phyloP scores from a whole-genome alignment of 129 eudicot species.

The Tagetes erecta region DNA sequence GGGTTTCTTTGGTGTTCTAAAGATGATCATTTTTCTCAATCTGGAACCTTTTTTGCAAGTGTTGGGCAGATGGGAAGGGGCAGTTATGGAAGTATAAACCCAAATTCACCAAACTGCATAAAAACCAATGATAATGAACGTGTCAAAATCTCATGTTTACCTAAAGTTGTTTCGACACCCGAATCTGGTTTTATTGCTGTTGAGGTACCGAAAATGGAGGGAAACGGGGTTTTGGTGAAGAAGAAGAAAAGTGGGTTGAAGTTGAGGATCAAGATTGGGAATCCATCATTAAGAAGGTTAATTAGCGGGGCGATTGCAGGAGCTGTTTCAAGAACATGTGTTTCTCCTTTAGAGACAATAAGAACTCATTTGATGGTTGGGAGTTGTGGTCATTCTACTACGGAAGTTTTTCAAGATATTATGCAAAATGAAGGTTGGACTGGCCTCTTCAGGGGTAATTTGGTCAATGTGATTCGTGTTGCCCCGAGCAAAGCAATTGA shows the following conservation, averaged over 20 bases:
- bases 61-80: slow-evolving; percentile 63
- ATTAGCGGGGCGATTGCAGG: slow-evolving; percentile 87
- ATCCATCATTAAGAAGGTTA: slow-evolving; percentile 74
- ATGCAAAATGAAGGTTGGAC: slow-evolving; percentile 86
- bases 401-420: slow-evolving; percentile 72
- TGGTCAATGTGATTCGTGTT: slow-evolving; percentile 85
- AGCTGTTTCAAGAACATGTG: slow-evolving; percentile 80
- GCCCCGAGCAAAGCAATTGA: slow-evolving; percentile 92
- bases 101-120: neutral
- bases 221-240: slow-evolving; percentile 30
- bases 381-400: slow-evolving; percentile 62
- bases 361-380: slow-evolving; percentile 96
- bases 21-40: slow-evolving; percentile 42
- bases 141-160: slow-evolving; percentile 44
- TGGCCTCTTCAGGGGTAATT: slow-evolving; percentile 80
- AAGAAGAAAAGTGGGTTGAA: slow-evolving; percentile 54
- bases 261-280: slow-evolving; percentile 59
- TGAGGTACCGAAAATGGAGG: slow-evolving; percentile 41
- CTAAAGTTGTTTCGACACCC: slow-evolving; percentile 48
- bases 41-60: slow-evolving; percentile 66
- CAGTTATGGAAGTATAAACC: slow-evolving; percentile 27
- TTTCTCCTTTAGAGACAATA: slow-evolving; percentile 85
- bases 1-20: slow-evolving; percentile 70
- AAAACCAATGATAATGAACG: slow-evolving; percentile 48
- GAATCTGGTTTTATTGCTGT: slow-evolving; percentile 45